Conservation (phyloP, 2,329 filamentous ascomycete species). For the Phialophora verrucosa region DNA sequence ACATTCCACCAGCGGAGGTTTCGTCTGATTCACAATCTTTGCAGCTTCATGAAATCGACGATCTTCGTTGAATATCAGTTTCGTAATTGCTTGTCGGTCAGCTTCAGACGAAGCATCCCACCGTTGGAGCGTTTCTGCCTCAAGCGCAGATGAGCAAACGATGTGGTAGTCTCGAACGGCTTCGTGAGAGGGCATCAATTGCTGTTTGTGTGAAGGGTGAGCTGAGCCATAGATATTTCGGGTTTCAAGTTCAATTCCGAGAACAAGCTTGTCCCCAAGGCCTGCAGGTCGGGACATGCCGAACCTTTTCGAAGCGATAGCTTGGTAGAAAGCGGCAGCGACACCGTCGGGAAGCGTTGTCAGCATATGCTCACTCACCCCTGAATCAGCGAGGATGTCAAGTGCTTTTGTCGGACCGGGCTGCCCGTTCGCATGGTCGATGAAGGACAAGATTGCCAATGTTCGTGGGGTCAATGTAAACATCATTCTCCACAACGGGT, state of each 20-base stretch:
- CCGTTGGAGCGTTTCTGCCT: slow-evolving; percentile 59
- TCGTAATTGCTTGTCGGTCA: slow-evolving; percentile 81
- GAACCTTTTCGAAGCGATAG: slow-evolving; percentile 61
- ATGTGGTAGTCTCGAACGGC: slow-evolving; percentile 75
- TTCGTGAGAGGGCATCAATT: slow-evolving; percentile 53
- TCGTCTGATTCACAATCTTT: slow-evolving; percentile 81
- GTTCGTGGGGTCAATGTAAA: slow-evolving; percentile 29
- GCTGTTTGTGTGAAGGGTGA: slow-evolving; percentile 18
- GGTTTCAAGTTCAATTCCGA: not conserved
- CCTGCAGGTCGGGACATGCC: not conserved
- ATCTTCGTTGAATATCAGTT: slow-evolving; percentile 88
- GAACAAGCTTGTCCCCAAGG: not conserved
- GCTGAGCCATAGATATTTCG: slow-evolving; percentile 2
- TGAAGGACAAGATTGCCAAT: slow-evolving; percentile 25
- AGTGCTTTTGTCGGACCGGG: slow-evolving; percentile 18
- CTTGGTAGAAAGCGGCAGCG: slow-evolving; percentile 79
- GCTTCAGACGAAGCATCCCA: slow-evolving; percentile 82
- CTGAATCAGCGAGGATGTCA: slow-evolving; percentile 61
- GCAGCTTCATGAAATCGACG: slow-evolving; percentile 86
- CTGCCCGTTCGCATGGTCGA: slow-evolving; percentile 6
- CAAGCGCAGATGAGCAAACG: slow-evolving; percentile 65
- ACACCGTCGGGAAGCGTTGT: slow-evolving; percentile 86
- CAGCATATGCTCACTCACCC: slow-evolving; percentile 61
- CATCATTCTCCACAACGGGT: slow-evolving; percentile 16
- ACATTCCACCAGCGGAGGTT: slow-evolving; percentile 78